These are phyloP conservation scores for Pichia rugopelliculosa DNA, from an alignment of 805 yeast genomes.

Conservation along the genomic window DNA sequence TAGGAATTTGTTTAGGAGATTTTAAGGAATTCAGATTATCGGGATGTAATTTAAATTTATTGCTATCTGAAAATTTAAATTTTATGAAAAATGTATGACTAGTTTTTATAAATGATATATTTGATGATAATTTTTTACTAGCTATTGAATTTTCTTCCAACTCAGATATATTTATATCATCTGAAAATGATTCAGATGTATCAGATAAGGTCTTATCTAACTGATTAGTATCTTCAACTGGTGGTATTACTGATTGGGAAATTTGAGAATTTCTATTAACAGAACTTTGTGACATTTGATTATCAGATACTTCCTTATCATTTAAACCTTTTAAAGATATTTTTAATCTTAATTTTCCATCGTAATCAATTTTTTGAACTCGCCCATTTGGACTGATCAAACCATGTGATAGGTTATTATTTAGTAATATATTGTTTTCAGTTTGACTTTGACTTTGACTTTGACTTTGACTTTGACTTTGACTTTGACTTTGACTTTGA, in stretches of 20 bases:
- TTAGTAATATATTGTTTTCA: background rate
- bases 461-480: background rate
- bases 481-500: background rate
- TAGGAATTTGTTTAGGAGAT: background rate
- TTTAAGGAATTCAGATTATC: background rate
- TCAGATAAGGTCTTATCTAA: background rate
- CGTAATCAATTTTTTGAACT: conserved; percentile 1
- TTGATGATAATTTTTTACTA: background rate
- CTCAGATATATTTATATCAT: conserved; percentile 4
- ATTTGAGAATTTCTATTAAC: background rate
- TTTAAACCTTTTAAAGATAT: conserved; percentile 7
- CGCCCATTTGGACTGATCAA: background rate
- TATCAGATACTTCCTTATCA: background rate
- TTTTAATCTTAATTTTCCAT: conserved; percentile 6
- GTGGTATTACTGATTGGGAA: background rate
- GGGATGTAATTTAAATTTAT: background rate
- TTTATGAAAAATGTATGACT: background rate
- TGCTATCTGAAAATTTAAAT: background rate
- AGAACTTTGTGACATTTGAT: background rate
- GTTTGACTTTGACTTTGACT: background rate
- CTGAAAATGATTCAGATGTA: conserved; percentile 1
- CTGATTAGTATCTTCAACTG: background rate
- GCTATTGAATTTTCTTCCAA: background rate
- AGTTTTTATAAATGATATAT: background rate
- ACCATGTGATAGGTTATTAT: too few species aligned